phyloP scores from a whole-genome alignment of 2,329 filamentous ascomycete genomes.

The Gnomoniopsis smithogilvyi region DNA sequence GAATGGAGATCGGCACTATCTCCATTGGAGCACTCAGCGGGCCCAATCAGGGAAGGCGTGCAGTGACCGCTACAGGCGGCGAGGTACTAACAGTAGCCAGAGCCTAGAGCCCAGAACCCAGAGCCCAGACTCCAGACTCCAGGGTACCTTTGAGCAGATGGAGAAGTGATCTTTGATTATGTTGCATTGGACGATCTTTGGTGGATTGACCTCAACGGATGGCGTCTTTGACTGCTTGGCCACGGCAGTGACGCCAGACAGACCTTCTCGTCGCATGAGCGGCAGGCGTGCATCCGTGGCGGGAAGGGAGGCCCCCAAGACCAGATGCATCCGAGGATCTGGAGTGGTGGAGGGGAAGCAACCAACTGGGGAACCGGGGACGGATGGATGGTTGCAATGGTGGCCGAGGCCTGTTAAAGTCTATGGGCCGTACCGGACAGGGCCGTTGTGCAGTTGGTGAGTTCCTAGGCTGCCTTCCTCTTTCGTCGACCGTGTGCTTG shows the following conservation, averaged over 20 bases:
- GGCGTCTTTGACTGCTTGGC: not conserved
- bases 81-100: not conserved
- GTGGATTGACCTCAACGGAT: slow-evolving; percentile 6
- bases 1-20: slow-evolving; percentile 30
- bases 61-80: slow-evolving; percentile 19
- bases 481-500: slow-evolving; percentile 12
- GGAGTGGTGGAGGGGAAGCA: slow-evolving; percentile 7
- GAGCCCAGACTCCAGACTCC: not conserved
- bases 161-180: not conserved
- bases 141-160: not conserved
- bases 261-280: slow-evolving; percentile 4
- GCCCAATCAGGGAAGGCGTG: slow-evolving; percentile 33
- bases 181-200: slow-evolving; percentile 13
- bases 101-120: not conserved
- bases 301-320: not conserved
- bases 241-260: not conserved
- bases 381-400: slow-evolving; percentile 3
- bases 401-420: not conserved
- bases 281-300: slow-evolving; percentile 3
- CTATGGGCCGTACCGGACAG: slow-evolving; percentile 1
- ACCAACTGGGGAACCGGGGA: slow-evolving; percentile 1
- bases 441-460: not conserved
- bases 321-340: slow-evolving; percentile 17
- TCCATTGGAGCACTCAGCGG: slow-evolving; percentile 27
- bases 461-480: slow-evolving; percentile 12